These are phyloP conservation scores for Lentinula edodes DNA, from an alignment of 768 basidiomycete species.

Conservation along the genomic window DNA sequence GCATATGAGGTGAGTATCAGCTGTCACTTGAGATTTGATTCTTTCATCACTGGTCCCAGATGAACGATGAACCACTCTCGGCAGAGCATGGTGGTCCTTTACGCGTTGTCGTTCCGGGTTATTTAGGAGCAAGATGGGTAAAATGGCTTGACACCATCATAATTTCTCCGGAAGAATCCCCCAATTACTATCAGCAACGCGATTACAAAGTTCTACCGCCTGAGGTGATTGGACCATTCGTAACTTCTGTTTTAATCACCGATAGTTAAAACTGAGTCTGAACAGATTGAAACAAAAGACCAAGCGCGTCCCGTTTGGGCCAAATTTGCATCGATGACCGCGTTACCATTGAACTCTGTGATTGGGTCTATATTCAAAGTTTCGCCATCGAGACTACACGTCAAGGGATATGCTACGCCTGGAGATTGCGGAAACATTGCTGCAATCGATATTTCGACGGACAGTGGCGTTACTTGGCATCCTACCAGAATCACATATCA, in stretches of 20 bases:
- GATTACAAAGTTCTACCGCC: constrained; percentile 67
- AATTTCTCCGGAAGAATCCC: constrained; percentile 49
- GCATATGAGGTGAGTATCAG: constrained; percentile 47
- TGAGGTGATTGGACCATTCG: constrained; percentile 24
- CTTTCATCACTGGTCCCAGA: constrained; percentile 28
- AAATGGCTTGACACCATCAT: constrained; percentile 68
- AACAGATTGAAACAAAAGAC: constrained; percentile 40
- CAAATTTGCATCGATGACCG: constrained; percentile 52
- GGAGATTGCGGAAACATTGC: constrained; percentile 38
- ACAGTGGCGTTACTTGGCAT: constrained; percentile 49
- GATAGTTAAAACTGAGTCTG: constrained; percentile 7
- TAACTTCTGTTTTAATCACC: background rate
- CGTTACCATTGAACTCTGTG: constrained; percentile 58
- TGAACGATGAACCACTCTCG: constrained; percentile 56
- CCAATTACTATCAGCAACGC: constrained; percentile 66
- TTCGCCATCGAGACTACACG: constrained; percentile 27
- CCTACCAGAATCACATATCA: constrained; percentile 50
- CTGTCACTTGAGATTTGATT: background rate
- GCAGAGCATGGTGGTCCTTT: constrained; percentile 63
- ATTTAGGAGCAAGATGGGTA: constrained; percentile 66
- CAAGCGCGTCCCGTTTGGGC: constrained; percentile 43
- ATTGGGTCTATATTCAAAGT: constrained; percentile 36
- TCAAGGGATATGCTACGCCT: constrained; percentile 56
- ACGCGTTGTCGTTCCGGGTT: constrained; percentile 64
- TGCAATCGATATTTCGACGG: constrained; percentile 44